Evolutionary conservation across 495 filamentous ascomycete genomes (phyloP).

Genomic region (Terfezia boudieri): DNA sequence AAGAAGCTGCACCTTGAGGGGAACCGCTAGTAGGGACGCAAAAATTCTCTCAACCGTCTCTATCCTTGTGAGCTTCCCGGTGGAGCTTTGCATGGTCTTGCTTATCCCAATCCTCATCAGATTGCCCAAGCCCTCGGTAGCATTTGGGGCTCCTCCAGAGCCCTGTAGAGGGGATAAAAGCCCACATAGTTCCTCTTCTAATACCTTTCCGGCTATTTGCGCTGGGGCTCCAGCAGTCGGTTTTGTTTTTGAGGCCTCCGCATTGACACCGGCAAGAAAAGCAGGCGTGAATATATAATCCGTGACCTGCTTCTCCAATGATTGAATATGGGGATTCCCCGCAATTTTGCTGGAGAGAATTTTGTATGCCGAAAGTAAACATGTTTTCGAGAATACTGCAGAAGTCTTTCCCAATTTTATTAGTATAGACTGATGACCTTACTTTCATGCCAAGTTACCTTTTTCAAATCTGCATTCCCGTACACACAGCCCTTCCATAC

Average conservation of each 20-base stretch:
- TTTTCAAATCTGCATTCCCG: conserved; percentile 14
- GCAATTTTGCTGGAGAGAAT: neutral
- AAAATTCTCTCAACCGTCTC: neutral
- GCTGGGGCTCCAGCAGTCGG: neutral
- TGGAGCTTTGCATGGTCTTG: neutral
- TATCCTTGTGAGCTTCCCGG: neutral
- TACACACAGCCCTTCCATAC: conserved; percentile 15
- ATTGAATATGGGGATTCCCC: neutral
- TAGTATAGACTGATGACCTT: neutral
- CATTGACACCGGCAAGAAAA: neutral
- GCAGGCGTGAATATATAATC: conserved; percentile 6
- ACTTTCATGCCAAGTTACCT: conserved; percentile 5
- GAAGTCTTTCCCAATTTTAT: conserved; percentile 1
- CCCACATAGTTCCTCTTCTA: neutral
- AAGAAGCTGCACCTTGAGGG: too few relatives aligned
- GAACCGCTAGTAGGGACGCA: neutral
- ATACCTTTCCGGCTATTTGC: neutral
- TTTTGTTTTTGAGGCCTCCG: conserved; percentile 1
- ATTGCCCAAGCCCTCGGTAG: neutral
- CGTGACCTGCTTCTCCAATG: conserved; percentile 4
- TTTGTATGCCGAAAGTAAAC: neutral
- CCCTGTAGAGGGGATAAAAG: neutral
- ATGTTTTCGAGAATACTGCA: conserved; percentile 2
- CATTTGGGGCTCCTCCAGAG: neutral
- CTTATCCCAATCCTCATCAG: neutral